Evolutionary conservation across 225 moss, liverwort and hornwort genomes (phyloP).

Genomic region (Marchantia polymorpha): DNA sequence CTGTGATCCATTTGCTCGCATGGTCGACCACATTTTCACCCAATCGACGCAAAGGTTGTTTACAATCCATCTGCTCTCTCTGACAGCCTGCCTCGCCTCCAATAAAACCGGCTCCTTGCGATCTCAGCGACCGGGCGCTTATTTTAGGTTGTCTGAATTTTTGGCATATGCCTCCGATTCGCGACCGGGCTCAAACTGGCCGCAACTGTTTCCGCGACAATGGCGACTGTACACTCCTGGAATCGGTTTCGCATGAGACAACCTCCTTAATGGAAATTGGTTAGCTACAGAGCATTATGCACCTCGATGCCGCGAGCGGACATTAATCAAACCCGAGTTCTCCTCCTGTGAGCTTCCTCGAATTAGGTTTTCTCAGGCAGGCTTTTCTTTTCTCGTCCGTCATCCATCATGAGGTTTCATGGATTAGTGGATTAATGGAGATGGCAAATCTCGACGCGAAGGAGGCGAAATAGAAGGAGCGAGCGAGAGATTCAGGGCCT

Average conservation of each 20-base stretch:
- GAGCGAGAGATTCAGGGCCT: no score
- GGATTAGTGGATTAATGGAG: no score
- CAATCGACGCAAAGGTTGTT: not conserved
- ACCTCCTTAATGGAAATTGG: not conserved
- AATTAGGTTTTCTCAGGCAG: no score
- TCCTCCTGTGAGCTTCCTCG: no score
- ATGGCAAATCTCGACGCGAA: no score
- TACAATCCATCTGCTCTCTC: not conserved
- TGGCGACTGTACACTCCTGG: not conserved
- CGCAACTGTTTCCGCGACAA: not conserved
- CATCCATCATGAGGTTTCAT: no score
- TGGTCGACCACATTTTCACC: not conserved
- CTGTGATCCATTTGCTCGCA: not conserved
- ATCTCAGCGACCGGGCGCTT: not conserved
- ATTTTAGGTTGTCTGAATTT: no score
- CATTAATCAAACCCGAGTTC: no score
- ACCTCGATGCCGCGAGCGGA: no score
- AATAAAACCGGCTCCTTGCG: not conserved
- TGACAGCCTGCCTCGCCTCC: not conserved
- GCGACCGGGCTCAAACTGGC: not conserved
- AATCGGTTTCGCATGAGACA: not conserved
- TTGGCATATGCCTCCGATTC: no score
- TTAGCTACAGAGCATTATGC: not conserved
- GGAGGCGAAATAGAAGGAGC: no score
- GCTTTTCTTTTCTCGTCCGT: no score